phyloP scores from a whole-genome alignment of 2,329 filamentous ascomycete species.

The Apiospora rasikravindrae region DNA sequence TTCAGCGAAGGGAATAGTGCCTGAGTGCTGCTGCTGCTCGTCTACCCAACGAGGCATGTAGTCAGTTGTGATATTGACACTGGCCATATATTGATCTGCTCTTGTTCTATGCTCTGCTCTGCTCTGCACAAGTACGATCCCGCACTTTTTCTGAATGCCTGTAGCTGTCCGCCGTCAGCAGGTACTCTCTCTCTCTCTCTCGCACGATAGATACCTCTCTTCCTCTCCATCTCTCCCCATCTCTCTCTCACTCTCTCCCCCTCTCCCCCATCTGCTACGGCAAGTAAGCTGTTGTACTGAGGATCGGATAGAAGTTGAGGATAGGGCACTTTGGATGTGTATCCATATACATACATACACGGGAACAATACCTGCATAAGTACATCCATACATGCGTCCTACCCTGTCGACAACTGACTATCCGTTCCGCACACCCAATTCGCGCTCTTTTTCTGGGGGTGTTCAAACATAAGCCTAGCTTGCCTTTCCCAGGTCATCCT shows the following conservation, averaged over 20 bases:
- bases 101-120: background rate
- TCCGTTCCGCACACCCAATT: conserved; percentile 10
- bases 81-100: conserved; percentile 12
- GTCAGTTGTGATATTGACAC: conserved; percentile 7
- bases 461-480: conserved; percentile 6
- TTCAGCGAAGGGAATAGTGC: conserved; percentile 9
- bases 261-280: no score
- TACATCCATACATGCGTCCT: no score
- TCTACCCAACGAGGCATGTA: conserved; percentile 6
- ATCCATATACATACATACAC: no score
- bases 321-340: no score
- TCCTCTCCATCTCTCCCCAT: no score
- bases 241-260: no score
- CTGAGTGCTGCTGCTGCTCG: background rate
- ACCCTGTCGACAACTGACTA: background rate
- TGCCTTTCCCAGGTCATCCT: conserved; percentile 6
- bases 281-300: no score
- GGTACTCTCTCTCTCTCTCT: background rate
- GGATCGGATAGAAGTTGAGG: no score
- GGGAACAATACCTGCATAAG: no score
- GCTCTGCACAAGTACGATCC: background rate
- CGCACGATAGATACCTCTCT: no score
- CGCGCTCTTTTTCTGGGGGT: conserved; percentile 4
- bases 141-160: background rate
- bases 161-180: background rate